Evolutionary conservation across 2,329 filamentous ascomycete species (phyloP), one percentile per base, ranked within the genome.

Genomic region (Aspergillus arachidicola): DNA sequence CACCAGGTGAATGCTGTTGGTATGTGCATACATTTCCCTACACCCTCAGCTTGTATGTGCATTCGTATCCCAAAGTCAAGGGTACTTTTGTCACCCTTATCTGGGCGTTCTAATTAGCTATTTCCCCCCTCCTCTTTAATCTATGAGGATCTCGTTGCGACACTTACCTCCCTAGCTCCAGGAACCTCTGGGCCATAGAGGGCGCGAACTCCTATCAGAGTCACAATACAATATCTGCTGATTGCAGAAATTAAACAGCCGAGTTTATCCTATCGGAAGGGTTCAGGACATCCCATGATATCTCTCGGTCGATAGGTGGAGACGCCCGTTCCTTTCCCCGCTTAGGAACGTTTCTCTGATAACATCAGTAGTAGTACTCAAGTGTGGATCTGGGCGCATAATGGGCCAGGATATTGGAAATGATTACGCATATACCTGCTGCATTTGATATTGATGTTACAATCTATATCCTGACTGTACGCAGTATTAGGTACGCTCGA

Each of bases 251-350:
- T 32, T 51, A 28, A 57, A 32, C 60, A 61, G 48, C 57, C 62
- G 64, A 64, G 32, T 62, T 54, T 66, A 67, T 60, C 68, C 68
- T 69, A 66, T 69, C 64, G 51, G 50, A 54, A 69, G 48, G 53
- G 46, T 50, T 45, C 26, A 36, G 34, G 48, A 53, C 60, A 58
- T 41, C 50, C 59, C 67, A 67, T 66, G 64, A 67, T 65, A 62
- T 61, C 59, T 54, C 62, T 60, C 61, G 62, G 50, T 55, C 41
- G 14, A n/a, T 26, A 36, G 41, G 65, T 62, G 65, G 65, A 58
- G 63, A 60, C 32, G 28, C 12, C 36, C 57, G 23, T 16, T 30
- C 19, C n/a, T 55, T 38, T 23, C 51, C 51, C 51, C 51, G 51
- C 51, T 38, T 54, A 54, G 50, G 50, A 16, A 9, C 16, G 3